Percentiles rank a stretch among this genome's conserved stretches.
These are phyloP conservation scores for Dendrothele bispora DNA, from an alignment of 768 basidiomycete species.

Conservation along the genomic window DNA sequence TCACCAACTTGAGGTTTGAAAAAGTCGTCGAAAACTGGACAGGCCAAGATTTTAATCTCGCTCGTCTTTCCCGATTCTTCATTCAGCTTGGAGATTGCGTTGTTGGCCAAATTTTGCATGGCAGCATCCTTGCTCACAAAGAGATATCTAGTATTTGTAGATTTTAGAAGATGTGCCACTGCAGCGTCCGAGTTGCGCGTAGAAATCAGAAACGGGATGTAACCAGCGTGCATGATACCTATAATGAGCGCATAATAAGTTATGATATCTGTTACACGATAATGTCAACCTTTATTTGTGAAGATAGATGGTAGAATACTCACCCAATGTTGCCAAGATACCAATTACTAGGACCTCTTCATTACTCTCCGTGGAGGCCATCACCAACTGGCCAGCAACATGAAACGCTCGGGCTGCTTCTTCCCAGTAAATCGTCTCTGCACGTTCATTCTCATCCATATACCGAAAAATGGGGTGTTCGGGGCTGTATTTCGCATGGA, in stretches of 20 bases:
- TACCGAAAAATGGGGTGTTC: background rate
- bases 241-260: constrained; percentile 10
- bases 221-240: constrained; percentile 11
- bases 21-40: background rate
- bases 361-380: background rate
- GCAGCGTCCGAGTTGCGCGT: constrained; percentile 30
- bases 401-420: background rate
- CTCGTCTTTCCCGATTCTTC: background rate
- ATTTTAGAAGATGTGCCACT: constrained; percentile 24
- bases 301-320: background rate
- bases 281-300: constrained; percentile 16
- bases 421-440: background rate
- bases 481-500: background rate
- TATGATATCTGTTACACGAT: constrained; percentile 28
- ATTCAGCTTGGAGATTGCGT: background rate
- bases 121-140: background rate
- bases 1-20: background rate
- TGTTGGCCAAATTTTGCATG: background rate
- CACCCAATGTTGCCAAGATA: background rate
- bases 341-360: background rate
- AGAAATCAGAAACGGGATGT: constrained; percentile 31
- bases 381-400: background rate
- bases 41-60: background rate
- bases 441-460: background rate
- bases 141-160: constrained; percentile 12